Base-by-base conservation (phyloP, 805 yeast species). In the Wickerhamomyces canadensis region DNA sequence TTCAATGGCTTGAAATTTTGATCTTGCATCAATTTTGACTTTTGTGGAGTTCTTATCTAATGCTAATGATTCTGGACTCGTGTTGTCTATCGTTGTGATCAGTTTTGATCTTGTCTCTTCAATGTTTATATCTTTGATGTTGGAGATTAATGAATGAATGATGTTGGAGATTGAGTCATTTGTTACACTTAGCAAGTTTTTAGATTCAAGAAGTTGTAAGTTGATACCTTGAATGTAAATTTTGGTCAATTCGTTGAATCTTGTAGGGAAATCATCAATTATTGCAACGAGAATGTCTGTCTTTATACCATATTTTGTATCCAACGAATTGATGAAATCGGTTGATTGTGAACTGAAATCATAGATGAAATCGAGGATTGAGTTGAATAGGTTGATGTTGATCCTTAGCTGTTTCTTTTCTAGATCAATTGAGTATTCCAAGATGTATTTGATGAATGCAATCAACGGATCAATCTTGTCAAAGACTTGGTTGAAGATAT, bases 1-100 rank as follows among this genome's bases (percentile, higher is more conserved):
- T 48, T 86, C 95, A 17, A 84, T 62, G 4, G 84, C 69, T 45
- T 80, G 80, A 34, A 83, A 59, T 34, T 73, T 70, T 31, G 70
- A 60, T 44, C 72, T 70, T 3, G 84, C 76, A 12, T 52, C 53
- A 7, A 60, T 52, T 38, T 72, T 67, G 31, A 62, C 65, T 19
- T 64, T 65, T 4, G 70, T 57, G n/a, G n/a, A n/a, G n/a, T n/a
- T n/a, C n/a, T n/a, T n/a, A 29, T 61, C 62, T 19, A 61, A 58
- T 31, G 58, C 63, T 10, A 63, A 42, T 17, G 44, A 40, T 27
- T 50, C 44, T 4, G 41, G 27, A 11, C 48, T 41, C 10, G 64
- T 55, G 17, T 72, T 66, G 29, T 69, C 67, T 17, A 60, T 41
- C 6, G 57, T 51, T 2, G 43, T 37, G 4, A 45, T 35, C 16